These are phyloP conservation scores for Elsinoe batatas DNA, from an alignment of 2,329 filamentous ascomycete species.

Conservation along the genomic window DNA sequence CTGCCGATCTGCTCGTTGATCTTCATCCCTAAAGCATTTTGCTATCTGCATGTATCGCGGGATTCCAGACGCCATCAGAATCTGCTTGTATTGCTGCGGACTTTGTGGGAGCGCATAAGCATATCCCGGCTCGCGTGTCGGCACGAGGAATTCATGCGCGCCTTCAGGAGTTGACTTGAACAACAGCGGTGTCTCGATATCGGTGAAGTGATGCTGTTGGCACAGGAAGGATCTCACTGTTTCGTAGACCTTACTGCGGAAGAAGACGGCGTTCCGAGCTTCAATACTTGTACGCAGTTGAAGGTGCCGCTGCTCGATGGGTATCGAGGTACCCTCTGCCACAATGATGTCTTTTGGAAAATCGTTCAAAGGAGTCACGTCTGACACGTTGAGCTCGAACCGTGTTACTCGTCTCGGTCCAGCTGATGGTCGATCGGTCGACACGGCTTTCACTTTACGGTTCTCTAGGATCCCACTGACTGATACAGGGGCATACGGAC, in stretches of 20 bases:
- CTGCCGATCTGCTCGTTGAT: conserved; percentile 81
- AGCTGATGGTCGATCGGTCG: conserved; percentile 20
- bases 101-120: conserved; percentile 93
- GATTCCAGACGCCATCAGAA: conserved; percentile 86
- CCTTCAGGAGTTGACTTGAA: conserved; percentile 98
- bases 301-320: conserved; percentile 66
- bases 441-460: conserved; percentile 23
- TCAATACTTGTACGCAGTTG: conserved; percentile 67
- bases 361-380: conserved; percentile 58
- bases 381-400: conserved; percentile 52
- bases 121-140: conserved; percentile 62
- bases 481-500: conserved; percentile 45
- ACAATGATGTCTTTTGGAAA: conserved; percentile 71
- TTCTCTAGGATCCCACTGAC: conserved; percentile 41
- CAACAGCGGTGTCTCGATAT: conserved; percentile 84
- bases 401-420: conserved; percentile 27
- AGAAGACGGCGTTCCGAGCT: conserved; percentile 57
- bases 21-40: conserved; percentile 90
- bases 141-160: conserved; percentile 87
- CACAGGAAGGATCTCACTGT: conserved; percentile 47
- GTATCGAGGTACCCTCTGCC: conserved; percentile 62
- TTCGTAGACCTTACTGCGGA: conserved; percentile 54
- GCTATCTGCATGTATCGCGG: conserved; percentile 84
- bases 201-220: conserved; percentile 49
- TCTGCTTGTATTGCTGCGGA: conserved; percentile 97